Conservation (phyloP, 345 rosid species). For the Brassica napus region DNA sequence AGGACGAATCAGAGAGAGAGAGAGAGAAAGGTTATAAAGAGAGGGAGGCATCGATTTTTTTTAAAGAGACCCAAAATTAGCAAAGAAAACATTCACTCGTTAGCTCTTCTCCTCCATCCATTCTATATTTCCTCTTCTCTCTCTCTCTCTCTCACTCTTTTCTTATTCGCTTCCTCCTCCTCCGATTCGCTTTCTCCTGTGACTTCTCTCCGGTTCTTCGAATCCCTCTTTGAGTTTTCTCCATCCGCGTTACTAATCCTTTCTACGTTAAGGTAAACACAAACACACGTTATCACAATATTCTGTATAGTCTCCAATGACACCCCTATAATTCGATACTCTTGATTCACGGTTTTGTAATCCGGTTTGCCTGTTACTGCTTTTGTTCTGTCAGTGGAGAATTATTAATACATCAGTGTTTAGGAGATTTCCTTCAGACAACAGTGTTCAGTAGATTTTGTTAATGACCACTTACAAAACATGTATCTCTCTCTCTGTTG, state of each 20-base stretch:
- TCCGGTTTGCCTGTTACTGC: neutral
- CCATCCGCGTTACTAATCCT: conserved; percentile 1
- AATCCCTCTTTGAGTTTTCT: neutral
- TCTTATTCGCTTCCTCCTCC: conserved; percentile 10
- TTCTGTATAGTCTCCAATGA: conserved; percentile 2
- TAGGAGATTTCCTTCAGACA: neutral
- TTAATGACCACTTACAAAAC: neutral
- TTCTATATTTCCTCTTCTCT: neutral
- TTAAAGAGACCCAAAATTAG: conserved; percentile 28
- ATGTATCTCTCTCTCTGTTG: neutral
- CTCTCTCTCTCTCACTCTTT: conserved; percentile 23
- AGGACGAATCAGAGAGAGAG: conserved; percentile 24
- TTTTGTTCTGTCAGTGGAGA: neutral
- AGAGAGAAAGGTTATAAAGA: conserved; percentile 18
- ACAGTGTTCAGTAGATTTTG: neutral
- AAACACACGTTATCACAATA: neutral
- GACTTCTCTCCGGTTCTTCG: conserved; percentile 9
- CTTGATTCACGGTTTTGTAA: neutral
- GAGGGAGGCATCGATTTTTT: conserved; percentile 20
- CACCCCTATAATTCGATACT: neutral
- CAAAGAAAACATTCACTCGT: conserved; percentile 27
- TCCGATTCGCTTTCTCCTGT: conserved; percentile 3
- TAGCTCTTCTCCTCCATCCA: conserved; percentile 46
- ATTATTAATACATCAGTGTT: neutral
- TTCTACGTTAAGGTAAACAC: conserved; percentile 11